These are phyloP conservation scores for Polychytrium aggregatum DNA, from an alignment of 192 early-diverging fungal species.

Conservation along the genomic window DNA sequence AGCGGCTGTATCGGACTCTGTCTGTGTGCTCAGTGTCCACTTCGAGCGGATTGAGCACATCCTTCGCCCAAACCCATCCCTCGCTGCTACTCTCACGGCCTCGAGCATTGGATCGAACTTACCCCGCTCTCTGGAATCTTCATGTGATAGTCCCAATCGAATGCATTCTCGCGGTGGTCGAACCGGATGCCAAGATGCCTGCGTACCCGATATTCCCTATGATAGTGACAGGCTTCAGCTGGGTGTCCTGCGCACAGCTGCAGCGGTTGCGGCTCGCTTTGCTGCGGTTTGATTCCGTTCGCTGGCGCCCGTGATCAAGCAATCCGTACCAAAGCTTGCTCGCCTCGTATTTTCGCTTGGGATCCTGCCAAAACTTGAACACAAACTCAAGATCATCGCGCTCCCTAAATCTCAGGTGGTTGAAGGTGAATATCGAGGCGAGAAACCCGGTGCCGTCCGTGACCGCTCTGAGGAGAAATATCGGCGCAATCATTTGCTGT, in stretches of 20 bases:
- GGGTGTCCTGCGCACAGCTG: no score
- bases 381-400: slow-evolving; percentile 43
- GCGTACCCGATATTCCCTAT: slow-evolving; percentile 30
- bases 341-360: slow-evolving; percentile 22
- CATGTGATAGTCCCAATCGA: slow-evolving; percentile 58
- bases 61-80: no score
- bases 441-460: neutral
- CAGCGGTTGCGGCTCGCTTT: no score
- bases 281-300: no score
- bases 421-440: neutral
- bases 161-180: slow-evolving; percentile 33
- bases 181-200: slow-evolving; percentile 24
- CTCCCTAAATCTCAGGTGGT: slow-evolving; percentile 33
- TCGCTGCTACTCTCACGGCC: no score
- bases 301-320: no score
- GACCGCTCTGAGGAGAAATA: neutral
- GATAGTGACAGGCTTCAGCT: neutral
- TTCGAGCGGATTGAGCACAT: neutral
- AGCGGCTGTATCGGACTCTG: no score
- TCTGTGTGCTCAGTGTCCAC: no score
- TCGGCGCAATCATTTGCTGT: neutral
- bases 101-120: no score
- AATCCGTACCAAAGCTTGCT: slow-evolving; percentile 12
- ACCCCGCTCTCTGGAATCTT: slow-evolving; percentile 30
- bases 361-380: slow-evolving; percentile 43